phyloP scores from a whole-genome alignment of 1,284 basidiomycete genomes.

The Xerocomus nothofagi region DNA sequence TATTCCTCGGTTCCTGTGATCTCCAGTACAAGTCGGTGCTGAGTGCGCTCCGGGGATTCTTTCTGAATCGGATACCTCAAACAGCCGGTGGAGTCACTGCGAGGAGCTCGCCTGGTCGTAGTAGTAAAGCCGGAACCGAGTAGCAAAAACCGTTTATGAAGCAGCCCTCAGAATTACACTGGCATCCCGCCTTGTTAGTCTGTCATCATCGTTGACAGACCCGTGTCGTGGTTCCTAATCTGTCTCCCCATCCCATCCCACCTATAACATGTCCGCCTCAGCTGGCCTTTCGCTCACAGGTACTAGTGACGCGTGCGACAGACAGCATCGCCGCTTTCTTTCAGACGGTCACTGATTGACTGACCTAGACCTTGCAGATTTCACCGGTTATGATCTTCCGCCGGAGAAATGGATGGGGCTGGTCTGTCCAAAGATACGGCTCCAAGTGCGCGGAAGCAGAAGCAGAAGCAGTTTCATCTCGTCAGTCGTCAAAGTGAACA shows the following conservation, averaged over 20 bases:
- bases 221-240: not conserved
- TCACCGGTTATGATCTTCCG: slow-evolving; percentile 14
- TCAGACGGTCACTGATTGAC: not conserved
- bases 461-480: slow-evolving; percentile 12
- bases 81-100: not conserved
- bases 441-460: slow-evolving; percentile 7
- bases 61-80: not conserved
- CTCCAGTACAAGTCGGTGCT: not conserved
- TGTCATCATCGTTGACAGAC: not conserved
- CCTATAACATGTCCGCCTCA: not conserved
- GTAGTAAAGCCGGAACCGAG: not conserved
- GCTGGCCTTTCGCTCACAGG: slow-evolving; percentile 6
- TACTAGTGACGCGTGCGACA: not conserved
- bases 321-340: not conserved
- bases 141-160: not conserved
- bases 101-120: slow-evolving; percentile 2
- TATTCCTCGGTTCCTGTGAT: not conserved
- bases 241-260: not conserved
- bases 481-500: slow-evolving; percentile 3
- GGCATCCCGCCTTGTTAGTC: not conserved
- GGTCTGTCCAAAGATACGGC: slow-evolving; percentile 14
- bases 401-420: slow-evolving; percentile 11
- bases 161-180: not conserved
- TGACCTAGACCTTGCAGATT: slow-evolving; percentile 9
- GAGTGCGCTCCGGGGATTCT: not conserved